phyloP scores from a whole-genome alignment of 225 moss, liverwort and hornwort species.

The Bryoerythrophyllum caledonicum region DNA sequence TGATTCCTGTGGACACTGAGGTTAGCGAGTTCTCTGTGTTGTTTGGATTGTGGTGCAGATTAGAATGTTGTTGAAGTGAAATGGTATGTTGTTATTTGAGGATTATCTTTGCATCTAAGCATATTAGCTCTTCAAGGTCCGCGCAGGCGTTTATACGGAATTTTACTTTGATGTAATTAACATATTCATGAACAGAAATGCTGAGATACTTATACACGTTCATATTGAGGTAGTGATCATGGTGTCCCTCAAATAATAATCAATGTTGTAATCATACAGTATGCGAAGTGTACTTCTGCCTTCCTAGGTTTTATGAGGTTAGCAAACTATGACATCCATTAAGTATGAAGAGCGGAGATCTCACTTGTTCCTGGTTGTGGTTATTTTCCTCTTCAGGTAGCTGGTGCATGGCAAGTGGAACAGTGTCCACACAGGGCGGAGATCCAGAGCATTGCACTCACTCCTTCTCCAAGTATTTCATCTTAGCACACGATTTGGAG shows the following conservation, averaged over 20 bases:
- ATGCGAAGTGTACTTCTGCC: no score
- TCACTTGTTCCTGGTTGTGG: background rate
- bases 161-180: no score
- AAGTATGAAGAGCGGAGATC: background rate
- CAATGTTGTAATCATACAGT: no score
- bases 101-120: background rate
- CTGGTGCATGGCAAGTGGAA: slow-evolving; percentile 58
- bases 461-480: slow-evolving; percentile 44
- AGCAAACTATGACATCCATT: background rate
- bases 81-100: background rate
- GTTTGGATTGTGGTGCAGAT: background rate
- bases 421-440: slow-evolving; percentile 83
- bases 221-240: no score
- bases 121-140: no score
- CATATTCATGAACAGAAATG: no score
- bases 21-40: slow-evolving; percentile 26
- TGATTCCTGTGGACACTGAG: slow-evolving; percentile 64
- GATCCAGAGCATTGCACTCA: slow-evolving; percentile 78
- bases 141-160: no score
- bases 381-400: slow-evolving; percentile 41
- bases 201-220: no score
- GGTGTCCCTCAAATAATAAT: no score
- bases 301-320: background rate
- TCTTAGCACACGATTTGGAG: background rate
- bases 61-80: background rate